These are phyloP conservation scores for Cytospora paraplurivora DNA, from an alignment of 2,329 filamentous ascomycete species.

Conservation along the genomic window DNA sequence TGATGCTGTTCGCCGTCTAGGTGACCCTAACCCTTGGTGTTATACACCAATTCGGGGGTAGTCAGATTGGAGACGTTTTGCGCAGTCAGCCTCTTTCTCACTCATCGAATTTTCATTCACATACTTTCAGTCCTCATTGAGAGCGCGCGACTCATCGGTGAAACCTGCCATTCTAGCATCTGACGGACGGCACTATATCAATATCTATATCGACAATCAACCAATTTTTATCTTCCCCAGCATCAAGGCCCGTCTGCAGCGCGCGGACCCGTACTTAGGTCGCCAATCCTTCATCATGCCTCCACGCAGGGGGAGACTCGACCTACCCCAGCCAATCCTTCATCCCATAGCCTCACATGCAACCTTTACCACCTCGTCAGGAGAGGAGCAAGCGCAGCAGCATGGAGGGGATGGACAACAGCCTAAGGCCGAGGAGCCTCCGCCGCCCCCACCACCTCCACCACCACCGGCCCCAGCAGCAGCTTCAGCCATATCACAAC, in stretches of 20 bases:
- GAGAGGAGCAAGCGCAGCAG: background rate
- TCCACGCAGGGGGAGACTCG: constrained; percentile 5
- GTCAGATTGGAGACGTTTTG: background rate
- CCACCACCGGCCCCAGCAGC: background rate
- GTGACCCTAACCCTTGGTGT: background rate
- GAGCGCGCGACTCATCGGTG: background rate
- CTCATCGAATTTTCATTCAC: constrained; percentile 2
- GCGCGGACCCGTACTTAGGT: background rate
- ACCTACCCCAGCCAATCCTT: constrained; percentile 14
- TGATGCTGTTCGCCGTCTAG: no score
- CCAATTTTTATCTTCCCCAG: background rate
- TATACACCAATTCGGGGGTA: background rate
- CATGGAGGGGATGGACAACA: background rate
- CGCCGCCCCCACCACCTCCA: background rate
- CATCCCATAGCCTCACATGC: constrained; percentile 15
- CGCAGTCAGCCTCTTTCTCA: background rate
- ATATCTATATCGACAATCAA: no score
- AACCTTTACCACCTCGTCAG: constrained; percentile 3
- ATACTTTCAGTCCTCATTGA: background rate
- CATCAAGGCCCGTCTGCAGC: background rate
- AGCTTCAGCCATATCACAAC: background rate
- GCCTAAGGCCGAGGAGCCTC: background rate
- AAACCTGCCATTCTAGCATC: background rate
- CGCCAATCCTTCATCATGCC: constrained; percentile 8
- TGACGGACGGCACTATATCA: background rate